Base-by-base conservation (phyloP, 2,329 filamentous ascomycete species). In the Berkeleyomyces rouxiae region DNA sequence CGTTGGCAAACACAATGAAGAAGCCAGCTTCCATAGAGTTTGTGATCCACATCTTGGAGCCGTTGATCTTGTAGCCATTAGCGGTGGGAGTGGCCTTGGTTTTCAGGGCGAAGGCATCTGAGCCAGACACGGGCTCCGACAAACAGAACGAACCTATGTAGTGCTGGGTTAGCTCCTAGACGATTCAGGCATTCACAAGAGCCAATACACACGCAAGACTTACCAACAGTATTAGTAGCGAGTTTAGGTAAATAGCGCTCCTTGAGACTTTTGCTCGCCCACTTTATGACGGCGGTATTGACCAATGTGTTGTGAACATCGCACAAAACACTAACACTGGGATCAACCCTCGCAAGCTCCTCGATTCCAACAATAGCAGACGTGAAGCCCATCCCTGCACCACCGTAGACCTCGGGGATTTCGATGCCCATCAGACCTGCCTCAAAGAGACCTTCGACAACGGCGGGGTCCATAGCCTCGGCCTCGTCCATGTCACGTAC, bases 31-130 rank as follows among this genome's bases (percentile, higher is more conserved):
- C 93, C 77, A 92, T 85, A 59, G 88, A 87, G 80, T 99, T 99
- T 67, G 93, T 99, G 75, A 99, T 99, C 93, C 93, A 99, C 93
- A 99, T 99, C 82, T 99, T 99, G 74, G 83, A 85, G 59, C 93
- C 93, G 65, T 83, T 87, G 74, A 99, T 87, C 75, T 81, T 85
- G 78, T 92, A 99, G 42, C 92, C 90, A 67, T 84, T 81, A 31
- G 83, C 79, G 0, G 89, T 93, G 78, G 91, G 88, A 64, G 83
- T 85, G 51, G 93, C 93, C 73, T 89, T 91, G 63, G 93, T 97
- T 68, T 90, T 87, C 67, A 99, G 80, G 0, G 95, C 95, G 71
- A 99, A 99, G 47, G 93, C 93, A 72, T 99, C 93, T 0, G 90
- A 96, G 31, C 93, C 93, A 31, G 90, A 96, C 1, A 87, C 87